A percentile compares a stretch with the other conserved stretches of the same genome.
These are phyloP conservation scores for Carex scoparia DNA, from an alignment of 176 grass and related monocot species.

Conservation along the genomic window DNA sequence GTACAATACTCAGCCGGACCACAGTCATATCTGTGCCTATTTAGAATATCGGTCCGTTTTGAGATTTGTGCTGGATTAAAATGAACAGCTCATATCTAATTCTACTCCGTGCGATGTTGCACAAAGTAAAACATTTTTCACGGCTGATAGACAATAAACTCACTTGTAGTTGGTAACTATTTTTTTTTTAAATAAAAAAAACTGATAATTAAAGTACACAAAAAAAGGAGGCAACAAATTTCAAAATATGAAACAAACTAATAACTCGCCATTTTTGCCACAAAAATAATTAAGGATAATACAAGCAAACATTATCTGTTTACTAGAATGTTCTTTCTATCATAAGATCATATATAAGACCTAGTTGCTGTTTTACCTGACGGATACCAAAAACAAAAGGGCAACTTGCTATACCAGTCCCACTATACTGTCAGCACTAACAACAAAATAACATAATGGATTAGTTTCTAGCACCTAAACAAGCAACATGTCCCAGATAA, in stretches of 20 bases:
- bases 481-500: constrained; percentile 21
- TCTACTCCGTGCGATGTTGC: no score
- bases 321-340: constrained; percentile 11
- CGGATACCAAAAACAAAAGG: not conserved
- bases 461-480: constrained; percentile 17
- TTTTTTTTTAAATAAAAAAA: not conserved
- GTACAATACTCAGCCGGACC: not conserved
- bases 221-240: not conserved
- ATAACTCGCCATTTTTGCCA: not conserved
- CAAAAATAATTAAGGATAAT: not conserved
- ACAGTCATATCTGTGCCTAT: no score
- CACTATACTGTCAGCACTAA: constrained; percentile 19
- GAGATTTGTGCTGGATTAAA: no score
- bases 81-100: no score
- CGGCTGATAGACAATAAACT: not conserved
- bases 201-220: not conserved
- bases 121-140: not conserved
- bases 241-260: not conserved
- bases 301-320: not conserved
- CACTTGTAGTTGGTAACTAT: not conserved
- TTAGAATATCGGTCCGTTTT: no score
- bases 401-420: constrained; percentile 11
- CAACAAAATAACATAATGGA: constrained; percentile 31
- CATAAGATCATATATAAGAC: not conserved
- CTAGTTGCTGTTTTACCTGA: not conserved